Evolutionary conservation across 495 filamentous ascomycete species (phyloP), one percentile per base, ranked within the genome.

Genomic region (Trichoderma gamsii): DNA sequence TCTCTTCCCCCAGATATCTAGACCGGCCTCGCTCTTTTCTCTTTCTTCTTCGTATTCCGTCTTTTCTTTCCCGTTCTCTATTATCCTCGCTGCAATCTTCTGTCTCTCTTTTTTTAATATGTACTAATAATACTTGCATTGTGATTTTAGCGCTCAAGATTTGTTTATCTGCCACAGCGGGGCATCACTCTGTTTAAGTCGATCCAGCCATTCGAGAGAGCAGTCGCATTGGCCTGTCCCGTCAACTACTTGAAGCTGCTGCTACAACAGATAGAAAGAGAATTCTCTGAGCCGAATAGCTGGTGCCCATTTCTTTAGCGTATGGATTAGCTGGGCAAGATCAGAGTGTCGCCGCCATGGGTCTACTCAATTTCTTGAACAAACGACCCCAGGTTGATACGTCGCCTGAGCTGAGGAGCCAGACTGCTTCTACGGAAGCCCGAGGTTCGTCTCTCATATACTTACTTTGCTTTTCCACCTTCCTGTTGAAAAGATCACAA

Each of bases 1-100:
- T 32, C 56, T 61, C 23, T 32, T 61, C 56, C 27, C 56, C 56
- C 56, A 61, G 56, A 32, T 32, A 61, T 61, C 12, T 61, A 13
- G 56, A 61, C 49, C 18, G 49, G 8, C n/a, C n/a, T 52, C 23
- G 4, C 56, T 61, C 27, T 18, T 13, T 32, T 61, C 56, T 61
- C 56, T 7, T 56, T 61, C 56, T 32, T 9, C 25, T 29, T 16
- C 44, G 3, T 5, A 49, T 49, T 11, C 12, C 35, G 8, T 38
- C 35, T 38, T 38, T 38, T 38, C 3, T 38, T 38, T 38, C 35
- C 35, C 35, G 0, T 38, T 38, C 35, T 38, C 5, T 38, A 38
- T 3, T 38, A 38, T 38, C 35, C 35, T 38, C 8, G 18, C 18
- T 23, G 1, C n/a, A 23, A 25, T n/a, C 5, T 23, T 23, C n/a